A percentile compares a stretch with the other conserved stretches of the same genome.
Evolutionary conservation across 192 early-diverging fungal genomes (phyloP).

Genomic region (Coemansia sp.): DNA sequence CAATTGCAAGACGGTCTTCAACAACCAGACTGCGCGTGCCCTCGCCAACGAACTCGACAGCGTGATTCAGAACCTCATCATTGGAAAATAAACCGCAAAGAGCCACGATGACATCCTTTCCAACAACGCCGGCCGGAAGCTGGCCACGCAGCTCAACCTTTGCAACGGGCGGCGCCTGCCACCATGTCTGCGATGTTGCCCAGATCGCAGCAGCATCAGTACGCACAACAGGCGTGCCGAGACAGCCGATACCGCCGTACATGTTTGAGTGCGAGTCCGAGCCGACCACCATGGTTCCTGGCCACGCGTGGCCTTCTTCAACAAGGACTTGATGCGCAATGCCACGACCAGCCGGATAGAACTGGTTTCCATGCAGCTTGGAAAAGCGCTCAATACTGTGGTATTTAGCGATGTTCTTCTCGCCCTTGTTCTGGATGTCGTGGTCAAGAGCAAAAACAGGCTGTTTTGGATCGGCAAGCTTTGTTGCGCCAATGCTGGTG

Average conservation of each 20-base stretch:
- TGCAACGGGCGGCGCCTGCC: slow-evolving; percentile 96
- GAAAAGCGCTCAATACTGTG: slow-evolving; percentile 83
- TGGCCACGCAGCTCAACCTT: slow-evolving; percentile 82
- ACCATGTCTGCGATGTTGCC: slow-evolving; percentile 98
- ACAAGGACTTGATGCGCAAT: slow-evolving; percentile 98
- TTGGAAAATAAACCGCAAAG: slow-evolving; percentile 90
- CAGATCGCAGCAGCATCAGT: slow-evolving; percentile 98
- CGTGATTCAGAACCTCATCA: slow-evolving; percentile 95
- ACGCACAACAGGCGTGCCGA: slow-evolving; percentile 96
- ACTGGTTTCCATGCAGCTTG: slow-evolving; percentile 74
- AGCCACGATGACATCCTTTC: slow-evolving; percentile 96
- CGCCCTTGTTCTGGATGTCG: slow-evolving; percentile 95
- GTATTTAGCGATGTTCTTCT: slow-evolving; percentile 92
- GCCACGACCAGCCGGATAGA: slow-evolving; percentile 95
- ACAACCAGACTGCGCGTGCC: slow-evolving; percentile 66
- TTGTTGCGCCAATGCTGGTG: slow-evolving; percentile 84
- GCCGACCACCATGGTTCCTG: slow-evolving; percentile 89
- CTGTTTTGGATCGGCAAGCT: slow-evolving; percentile 75
- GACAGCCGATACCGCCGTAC: slow-evolving; percentile 95
- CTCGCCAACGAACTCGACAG: slow-evolving; percentile 90
- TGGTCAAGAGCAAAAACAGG: slow-evolving; percentile 97
- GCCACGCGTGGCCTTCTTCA: slow-evolving; percentile 96
- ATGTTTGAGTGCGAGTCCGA: slow-evolving; percentile 99
- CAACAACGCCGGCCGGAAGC: slow-evolving; percentile 82
- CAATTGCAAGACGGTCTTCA: slow-evolving; percentile 91